Base-by-base conservation (phyloP, 2,329 filamentous ascomycete genomes). In the Fusarium beomiforme region DNA sequence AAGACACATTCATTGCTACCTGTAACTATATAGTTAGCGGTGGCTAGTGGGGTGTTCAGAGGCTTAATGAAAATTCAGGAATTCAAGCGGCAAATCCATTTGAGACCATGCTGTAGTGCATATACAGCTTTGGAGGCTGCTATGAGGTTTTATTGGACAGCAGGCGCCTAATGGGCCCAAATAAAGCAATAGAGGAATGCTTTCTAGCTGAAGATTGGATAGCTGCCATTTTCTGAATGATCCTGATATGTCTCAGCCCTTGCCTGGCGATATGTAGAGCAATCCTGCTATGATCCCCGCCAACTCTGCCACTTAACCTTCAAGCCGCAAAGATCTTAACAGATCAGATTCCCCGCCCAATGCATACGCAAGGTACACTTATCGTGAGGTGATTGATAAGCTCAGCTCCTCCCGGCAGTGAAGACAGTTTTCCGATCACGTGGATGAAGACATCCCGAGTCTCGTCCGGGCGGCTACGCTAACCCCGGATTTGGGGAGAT, bases 391-490 rank as follows among this genome's bases (percentile, higher is more conserved):
- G 19, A 29, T 2, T 36, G 19, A 36, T 19, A 29, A 10, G 19
- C 16, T 44, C 59, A 62, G 13, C n/a, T 49, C 12, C 37, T 39
- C 31, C 19, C 63, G 64, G 64, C 24, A 39, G 42, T 23, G 21
- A 29, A 49, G 23, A 49, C 19, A 43, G 29, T 31, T 67, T 14
- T 67, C 64, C 64, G 64, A 67, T 67, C 64, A 67, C 64, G 64
- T 67, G 64, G n/a, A 6, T 12, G 21, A 34, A 31, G n/a, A 26
- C 24, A 44, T n/a, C 3, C 39, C 60, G 24, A 26, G n/a, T 51
- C 39, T 66, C 11, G 31, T 33, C 63, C 37, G 24, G 13, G 19
- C 37, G 47, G 24, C 36, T 54, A 47, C 55, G 56, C 47, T 67
- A 67, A 36, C 37, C 14, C 16, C 13, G 19, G 14, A 9, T 4